A percentile compares a stretch with the other conserved stretches of the same genome.
phyloP scores from a whole-genome alignment of 208 protist species.

The Strigomonas culicis region DNA sequence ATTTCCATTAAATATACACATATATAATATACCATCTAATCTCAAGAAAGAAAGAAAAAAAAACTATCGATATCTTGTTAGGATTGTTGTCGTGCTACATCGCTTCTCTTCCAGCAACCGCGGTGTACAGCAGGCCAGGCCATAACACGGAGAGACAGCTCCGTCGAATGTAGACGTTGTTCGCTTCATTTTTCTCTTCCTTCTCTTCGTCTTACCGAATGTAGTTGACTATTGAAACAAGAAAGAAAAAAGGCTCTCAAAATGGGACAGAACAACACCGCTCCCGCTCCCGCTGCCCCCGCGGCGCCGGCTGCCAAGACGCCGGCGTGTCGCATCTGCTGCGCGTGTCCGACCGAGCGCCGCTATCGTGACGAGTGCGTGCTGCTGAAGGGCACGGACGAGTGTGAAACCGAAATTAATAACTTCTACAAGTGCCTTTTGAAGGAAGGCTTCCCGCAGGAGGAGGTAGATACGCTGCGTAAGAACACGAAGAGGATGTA shows the following conservation, averaged over 20 bases:
- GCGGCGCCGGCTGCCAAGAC: conserved; percentile 12
- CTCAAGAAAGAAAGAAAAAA: conserved; percentile 1
- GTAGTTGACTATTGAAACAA: not conserved
- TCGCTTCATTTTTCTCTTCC: conserved; percentile 13
- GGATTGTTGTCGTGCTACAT: not conserved
- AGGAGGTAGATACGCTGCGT: conserved; percentile 51
- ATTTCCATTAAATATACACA: conserved; percentile 5
- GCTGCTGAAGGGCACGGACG: conserved; percentile 57
- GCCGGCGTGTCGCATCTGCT: conserved; percentile 85
- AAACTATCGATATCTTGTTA: not conserved
- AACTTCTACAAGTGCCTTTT: conserved; percentile 76
- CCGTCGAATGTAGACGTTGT: too few relatives aligned
- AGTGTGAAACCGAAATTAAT: conserved; percentile 54
- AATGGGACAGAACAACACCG: conserved; percentile 6
- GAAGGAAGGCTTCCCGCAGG: conserved; percentile 62
- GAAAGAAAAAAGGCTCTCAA: conserved; percentile 1
- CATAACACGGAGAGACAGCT: too few relatives aligned
- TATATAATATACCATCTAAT: conserved; percentile 5
- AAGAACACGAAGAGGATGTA: conserved; percentile 47
- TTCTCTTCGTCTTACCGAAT: conserved; percentile 2
- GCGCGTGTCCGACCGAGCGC: conserved; percentile 73
- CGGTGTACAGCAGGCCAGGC: too few relatives aligned
- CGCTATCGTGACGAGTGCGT: conserved; percentile 74
- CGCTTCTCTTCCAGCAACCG: too few relatives aligned
- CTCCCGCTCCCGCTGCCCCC: not conserved